Base-by-base conservation (phyloP, 2,329 filamentous ascomycete genomes). In the Diaporthe australafricana region DNA sequence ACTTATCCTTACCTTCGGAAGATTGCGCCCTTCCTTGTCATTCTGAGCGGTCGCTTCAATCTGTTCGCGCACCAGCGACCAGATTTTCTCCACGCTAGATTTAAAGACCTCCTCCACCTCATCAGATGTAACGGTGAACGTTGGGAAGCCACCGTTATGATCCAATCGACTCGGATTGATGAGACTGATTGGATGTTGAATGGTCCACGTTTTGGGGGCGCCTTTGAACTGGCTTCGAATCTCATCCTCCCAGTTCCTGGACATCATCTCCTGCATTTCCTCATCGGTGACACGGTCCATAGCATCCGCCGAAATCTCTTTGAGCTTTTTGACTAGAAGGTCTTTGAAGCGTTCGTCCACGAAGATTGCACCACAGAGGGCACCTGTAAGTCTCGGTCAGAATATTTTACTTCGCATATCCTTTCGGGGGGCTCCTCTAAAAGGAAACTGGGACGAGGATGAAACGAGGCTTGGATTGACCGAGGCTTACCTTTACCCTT, bases 341-440 rank as follows among this genome's bases (percentile, higher is more conserved):
- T 69, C 0, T 1, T 78, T 1, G n/a, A 86, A 86, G 0, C 50
- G 70, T 3, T 85, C 78, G 38, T 86, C 83, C 0, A 86, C 77
- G 16, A 85, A 84, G 0, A 84, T 75, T 0, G 77, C 83, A 0
- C 84, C 84, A 2, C 82, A 84, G 0, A 86, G 75, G 0, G 40
- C 79, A 2, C 83, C 83, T 83, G n/a, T 9, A 4, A 35, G 1
- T 16, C 4, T 48, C 1, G 4, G 60, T 53, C 35, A 72, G 47
- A 22, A 66, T 0, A 50, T 2, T 73, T 38, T 5, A 12, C 47
- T n/a, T n/a, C n/a, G n/a, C n/a, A n/a, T n/a, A n/a, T n/a, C n/a
- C n/a, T n/a, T n/a, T n/a, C n/a, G n/a, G n/a, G n/a, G n/a, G n/a
- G n/a, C n/a, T n/a, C n/a, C n/a, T n/a, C n/a, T n/a, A n/a, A n/a